Conservation (phyloP, 352 stramenopile genomes). For the Pythium coloratum region DNA sequence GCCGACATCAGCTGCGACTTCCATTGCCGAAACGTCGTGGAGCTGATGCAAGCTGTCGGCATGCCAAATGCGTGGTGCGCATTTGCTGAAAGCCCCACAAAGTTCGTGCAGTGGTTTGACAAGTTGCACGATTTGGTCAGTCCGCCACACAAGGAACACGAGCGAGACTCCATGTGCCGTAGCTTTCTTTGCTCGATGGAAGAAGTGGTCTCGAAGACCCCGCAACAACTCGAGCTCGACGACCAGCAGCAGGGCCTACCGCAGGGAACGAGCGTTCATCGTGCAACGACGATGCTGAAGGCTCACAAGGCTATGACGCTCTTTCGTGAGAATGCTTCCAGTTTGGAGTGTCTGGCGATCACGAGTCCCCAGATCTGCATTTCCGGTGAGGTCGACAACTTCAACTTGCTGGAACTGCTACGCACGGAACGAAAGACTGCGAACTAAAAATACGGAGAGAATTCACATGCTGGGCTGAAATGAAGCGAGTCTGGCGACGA, state of each 20-base stretch:
- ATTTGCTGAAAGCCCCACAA: constrained; percentile 29
- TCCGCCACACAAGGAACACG: constrained; percentile 41
- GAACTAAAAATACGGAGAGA: constrained; percentile 20
- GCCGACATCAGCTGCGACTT: constrained; percentile 29
- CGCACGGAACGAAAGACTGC: background rate
- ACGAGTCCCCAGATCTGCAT: constrained; percentile 35
- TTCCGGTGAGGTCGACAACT: constrained; percentile 54
- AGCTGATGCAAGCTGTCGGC: constrained; percentile 5
- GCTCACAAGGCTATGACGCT: constrained; percentile 28
- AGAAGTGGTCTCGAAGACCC: constrained; percentile 47
- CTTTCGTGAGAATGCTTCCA: constrained; percentile 32
- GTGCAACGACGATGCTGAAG: constrained; percentile 26
- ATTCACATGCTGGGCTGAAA: background rate
- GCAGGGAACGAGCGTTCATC: constrained; percentile 37
- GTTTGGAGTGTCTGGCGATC: constrained; percentile 49
- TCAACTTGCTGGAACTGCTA: constrained; percentile 24
- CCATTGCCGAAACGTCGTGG: constrained; percentile 9
- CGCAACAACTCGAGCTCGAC: constrained; percentile 57
- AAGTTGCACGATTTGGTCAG: constrained; percentile 33
- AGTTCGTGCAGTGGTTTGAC: constrained; percentile 35
- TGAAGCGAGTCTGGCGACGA: background rate
- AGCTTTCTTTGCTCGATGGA: constrained; percentile 65
- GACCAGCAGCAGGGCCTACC: constrained; percentile 46
- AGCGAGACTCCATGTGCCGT: constrained; percentile 41
- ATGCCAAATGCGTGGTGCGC: background rate